A percentile compares a stretch with the other conserved stretches of the same genome.
Conservation (phyloP, 306 rosid species). For the Chamaecrista fasciculata region DNA sequence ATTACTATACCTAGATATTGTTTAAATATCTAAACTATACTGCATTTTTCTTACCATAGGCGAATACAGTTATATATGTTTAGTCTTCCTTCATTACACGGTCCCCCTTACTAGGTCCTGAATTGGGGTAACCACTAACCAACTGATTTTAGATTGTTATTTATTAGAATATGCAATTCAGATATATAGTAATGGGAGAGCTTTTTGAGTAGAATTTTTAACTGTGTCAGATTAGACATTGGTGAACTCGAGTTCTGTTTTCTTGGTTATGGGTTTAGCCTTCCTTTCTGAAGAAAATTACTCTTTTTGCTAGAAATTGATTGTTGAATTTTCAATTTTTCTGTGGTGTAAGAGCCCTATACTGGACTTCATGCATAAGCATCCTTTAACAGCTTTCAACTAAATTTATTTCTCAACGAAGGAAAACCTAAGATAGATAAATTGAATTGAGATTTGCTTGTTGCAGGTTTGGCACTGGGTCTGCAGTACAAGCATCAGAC, state of each 20-base stretch:
- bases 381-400: not conserved
- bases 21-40: not conserved
- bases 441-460: not conserved
- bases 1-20: too few species aligned
- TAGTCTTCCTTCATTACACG: too few species aligned
- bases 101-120: too few species aligned
- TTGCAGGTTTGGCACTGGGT: conserved; percentile 58
- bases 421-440: not conserved
- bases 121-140: too few species aligned
- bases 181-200: not conserved
- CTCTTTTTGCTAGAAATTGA: not conserved
- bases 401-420: not conserved
- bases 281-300: not conserved
- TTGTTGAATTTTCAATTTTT: not conserved
- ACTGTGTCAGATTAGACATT: not conserved
- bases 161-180: not conserved
- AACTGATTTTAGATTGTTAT: not conserved
- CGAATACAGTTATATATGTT: not conserved
- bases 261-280: not conserved
- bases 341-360: not conserved
- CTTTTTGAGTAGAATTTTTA: not conserved
- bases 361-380: not conserved
- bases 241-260: not conserved
- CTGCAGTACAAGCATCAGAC: conserved; percentile 42
- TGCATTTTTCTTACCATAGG: not conserved